A percentile compares a stretch with the other conserved stretches of the same genome.
Evolutionary conservation across 306 rosid genomes (phyloP).

Genomic region (Senna siamea): DNA sequence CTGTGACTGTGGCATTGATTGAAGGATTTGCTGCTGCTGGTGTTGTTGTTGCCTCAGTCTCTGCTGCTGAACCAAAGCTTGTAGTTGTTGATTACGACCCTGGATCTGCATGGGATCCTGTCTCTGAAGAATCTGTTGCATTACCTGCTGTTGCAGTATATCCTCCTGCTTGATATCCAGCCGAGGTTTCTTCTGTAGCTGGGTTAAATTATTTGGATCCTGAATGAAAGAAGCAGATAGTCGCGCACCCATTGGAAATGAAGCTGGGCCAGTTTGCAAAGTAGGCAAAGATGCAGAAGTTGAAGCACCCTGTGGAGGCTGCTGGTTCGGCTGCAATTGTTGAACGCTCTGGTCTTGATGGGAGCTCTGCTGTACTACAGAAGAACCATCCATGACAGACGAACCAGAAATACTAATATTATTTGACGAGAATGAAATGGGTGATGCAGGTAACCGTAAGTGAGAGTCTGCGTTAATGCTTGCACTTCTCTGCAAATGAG

Average conservation of each 20-base stretch:
- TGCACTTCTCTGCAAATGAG: constrained; percentile 95
- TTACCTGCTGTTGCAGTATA: constrained; percentile 72
- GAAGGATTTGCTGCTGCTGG: constrained; percentile 55
- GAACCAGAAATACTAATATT: constrained; percentile 90
- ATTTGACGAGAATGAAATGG: constrained; percentile 91
- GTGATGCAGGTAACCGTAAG: constrained; percentile 92
- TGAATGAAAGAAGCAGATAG: constrained; percentile 70
- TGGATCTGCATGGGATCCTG: constrained; percentile 82
- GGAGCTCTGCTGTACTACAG: constrained; percentile 82
- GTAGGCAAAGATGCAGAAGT: constrained; percentile 68
- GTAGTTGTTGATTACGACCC: constrained; percentile 75
- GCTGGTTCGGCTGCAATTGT: constrained; percentile 72
- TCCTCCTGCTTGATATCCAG: constrained; percentile 91
- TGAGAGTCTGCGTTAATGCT: constrained; percentile 88
- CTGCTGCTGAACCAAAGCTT: constrained; percentile 84
- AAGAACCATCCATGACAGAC: constrained; percentile 88
- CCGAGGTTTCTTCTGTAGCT: constrained; percentile 76
- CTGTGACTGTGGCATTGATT: constrained; percentile 88
- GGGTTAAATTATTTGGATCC: constrained; percentile 73
- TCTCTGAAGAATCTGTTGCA: constrained; percentile 86
- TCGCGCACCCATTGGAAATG: constrained; percentile 64
- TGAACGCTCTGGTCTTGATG: constrained; percentile 85
- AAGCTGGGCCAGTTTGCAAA: constrained; percentile 63
- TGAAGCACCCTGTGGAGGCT: constrained; percentile 72
- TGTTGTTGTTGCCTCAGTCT: constrained; percentile 59